Base-by-base conservation (phyloP, 2,329 filamentous ascomycete species). In the Periconia digitata region DNA sequence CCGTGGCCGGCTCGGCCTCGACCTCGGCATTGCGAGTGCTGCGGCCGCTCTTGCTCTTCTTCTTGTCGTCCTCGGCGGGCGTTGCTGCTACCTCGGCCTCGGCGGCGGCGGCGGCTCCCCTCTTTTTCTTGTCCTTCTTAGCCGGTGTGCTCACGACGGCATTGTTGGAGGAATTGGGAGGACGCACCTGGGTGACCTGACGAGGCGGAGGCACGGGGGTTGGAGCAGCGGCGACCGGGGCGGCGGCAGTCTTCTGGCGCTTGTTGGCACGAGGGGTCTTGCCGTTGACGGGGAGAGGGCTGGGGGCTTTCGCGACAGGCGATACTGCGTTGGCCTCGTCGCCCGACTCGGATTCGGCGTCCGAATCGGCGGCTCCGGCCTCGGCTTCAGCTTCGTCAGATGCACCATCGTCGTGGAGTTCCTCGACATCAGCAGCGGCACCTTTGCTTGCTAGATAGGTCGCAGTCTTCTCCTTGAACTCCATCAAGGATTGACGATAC, bases 391-490 rank as follows among this genome's bases (percentile, higher is more conserved):
- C 63, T 18, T 63, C 61, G 73, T 73, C 69, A 22, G 59, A 58
- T 18, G 60, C 63, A 40, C 68, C 70, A 16, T 74, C 73, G 51
- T 74, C 72, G 37, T 72, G 69, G 8, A 39, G 37, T 12, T 76
- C 69, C 40, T 78, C 76, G 27, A 72, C 65, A 16, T 67, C 69
- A 44, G 75, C 59, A 43, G 52, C 57, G 15, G 22, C 38, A 40
- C 63, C 66, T 36, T 58, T 61, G 21, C 72, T 74, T 43, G 78
- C 78, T 62, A 82, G 79, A 73, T 85, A 86, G 3, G 74, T 75
- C 43, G 74, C 74, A 63, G 82, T 74, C 44, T 80, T 76, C 46
- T 76, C 71, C 56, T 81, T 78, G 71, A 83, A 85, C 37, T 76
- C 69, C 41, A 79, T 77, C 55, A 84, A 74, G 50, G 53, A 78